phyloP scores from a whole-genome alignment of 1,284 basidiomycete species.

The Leccinum pseudoinsigne region DNA sequence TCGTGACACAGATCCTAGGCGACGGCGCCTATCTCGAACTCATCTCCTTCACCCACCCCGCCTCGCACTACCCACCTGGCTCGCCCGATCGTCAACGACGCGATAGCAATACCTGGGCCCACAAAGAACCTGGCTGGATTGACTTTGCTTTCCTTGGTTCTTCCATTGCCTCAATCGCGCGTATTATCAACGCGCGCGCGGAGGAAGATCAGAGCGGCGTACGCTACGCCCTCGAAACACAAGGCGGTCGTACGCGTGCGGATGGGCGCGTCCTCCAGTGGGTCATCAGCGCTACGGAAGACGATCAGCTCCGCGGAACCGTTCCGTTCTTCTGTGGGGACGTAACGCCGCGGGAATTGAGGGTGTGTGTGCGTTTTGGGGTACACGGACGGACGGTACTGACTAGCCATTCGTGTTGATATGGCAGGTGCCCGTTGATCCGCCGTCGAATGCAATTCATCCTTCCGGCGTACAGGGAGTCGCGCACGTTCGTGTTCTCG shows the following conservation, averaged over 20 bases:
- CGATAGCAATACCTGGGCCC: constrained; percentile 51
- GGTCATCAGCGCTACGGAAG: constrained; percentile 48
- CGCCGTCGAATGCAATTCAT: constrained; percentile 46
- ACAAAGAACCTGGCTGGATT: constrained; percentile 59
- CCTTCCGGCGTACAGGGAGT: constrained; percentile 48
- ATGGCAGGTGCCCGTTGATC: constrained; percentile 47
- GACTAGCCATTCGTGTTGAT: background rate
- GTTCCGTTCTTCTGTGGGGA: constrained; percentile 77
- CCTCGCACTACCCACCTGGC: constrained; percentile 48
- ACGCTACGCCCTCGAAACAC: constrained; percentile 43
- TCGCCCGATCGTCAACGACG: constrained; percentile 45
- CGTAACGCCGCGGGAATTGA: constrained; percentile 54
- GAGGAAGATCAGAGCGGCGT: constrained; percentile 35
- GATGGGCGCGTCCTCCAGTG: constrained; percentile 58
- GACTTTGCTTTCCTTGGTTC: constrained; percentile 63
- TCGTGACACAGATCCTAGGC: constrained; percentile 45
- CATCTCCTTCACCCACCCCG: constrained; percentile 58
- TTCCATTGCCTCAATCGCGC: constrained; percentile 32
- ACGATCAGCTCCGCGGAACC: constrained; percentile 30
- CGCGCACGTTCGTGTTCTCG: constrained; percentile 46
- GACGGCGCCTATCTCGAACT: constrained; percentile 70
- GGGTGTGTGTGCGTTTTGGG: constrained; percentile 42
- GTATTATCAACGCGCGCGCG: constrained; percentile 54
- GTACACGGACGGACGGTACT: background rate
- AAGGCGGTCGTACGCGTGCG: constrained; percentile 50